Evolutionary conservation across 2,329 filamentous ascomycete species (phyloP), one percentile per base, ranked within the genome.

Genomic region (Sarocladium strictum): DNA sequence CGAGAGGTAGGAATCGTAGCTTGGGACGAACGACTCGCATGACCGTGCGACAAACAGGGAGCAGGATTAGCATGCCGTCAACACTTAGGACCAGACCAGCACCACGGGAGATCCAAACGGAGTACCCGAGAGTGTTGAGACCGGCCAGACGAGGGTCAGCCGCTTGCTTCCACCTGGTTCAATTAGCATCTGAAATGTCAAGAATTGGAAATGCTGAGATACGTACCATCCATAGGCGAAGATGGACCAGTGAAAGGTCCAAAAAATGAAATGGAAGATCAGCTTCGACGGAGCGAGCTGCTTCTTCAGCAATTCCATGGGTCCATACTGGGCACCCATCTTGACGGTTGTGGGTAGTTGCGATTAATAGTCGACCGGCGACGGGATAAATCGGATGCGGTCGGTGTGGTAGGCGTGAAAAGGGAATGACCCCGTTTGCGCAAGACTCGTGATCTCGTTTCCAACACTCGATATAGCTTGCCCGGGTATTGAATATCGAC

Each of bases 41-140:
- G 29, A 97, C 75, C 57, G 93, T 97, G 62, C 94, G 82, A 76
- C 93, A 99, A 77, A 99, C 96, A 6, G 94, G 94, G 57, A 99
- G 78, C 26, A 99, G 74, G 64, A 99, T 96, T 60, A 97, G 77
- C 65, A 90, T 87, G 55, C 84, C 85, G 73, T 99, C 92, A 54
- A 96, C 81, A 1, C 86, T 87, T 57, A 99, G 77, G 5, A 89
- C 87, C 38, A 99, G 74, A 63, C 91, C 94, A 53, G 94, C 93
- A 67, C 93, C 94, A 78, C 94, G 85, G 26, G 94, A 97, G 56
- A 97, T 83, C 93, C 93, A 99, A 55, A 99, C 94, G 2, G 93
- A 97, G 72, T 81, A 97, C 54, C 79, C 78, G 50, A 99, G 82
- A 0, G 75, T 81, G 71, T 99, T 99, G 47, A 99, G 79, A 40